Evolutionary conservation across 1,284 basidiomycete species (phyloP).

Genomic region (Papiliotrema terrestris): DNA sequence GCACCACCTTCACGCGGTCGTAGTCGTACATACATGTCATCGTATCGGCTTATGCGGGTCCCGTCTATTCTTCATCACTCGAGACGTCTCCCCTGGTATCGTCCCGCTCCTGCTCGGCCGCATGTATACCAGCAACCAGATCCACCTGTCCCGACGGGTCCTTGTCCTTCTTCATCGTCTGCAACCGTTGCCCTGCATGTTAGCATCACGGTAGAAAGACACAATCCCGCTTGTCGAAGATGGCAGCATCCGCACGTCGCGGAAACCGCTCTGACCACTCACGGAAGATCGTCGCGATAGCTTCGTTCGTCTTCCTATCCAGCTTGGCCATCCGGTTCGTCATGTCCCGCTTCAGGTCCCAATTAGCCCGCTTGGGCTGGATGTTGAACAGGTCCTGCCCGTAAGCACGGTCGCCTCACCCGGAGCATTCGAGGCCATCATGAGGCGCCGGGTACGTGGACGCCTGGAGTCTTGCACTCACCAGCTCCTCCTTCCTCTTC

Average conservation of each 20-base stretch:
- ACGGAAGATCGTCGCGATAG: conserved; percentile 90
- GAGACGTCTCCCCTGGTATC: conserved; percentile 6
- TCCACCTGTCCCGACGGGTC: conserved; percentile 36
- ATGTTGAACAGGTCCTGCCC: conserved; percentile 89
- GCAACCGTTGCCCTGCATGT: conserved; percentile 42
- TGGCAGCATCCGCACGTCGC: not conserved
- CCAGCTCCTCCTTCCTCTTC: conserved; percentile 78
- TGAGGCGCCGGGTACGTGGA: too few relatives aligned
- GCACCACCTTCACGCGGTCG: too few relatives aligned
- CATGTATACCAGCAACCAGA: conserved; percentile 45
- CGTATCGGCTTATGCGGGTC: too few relatives aligned
- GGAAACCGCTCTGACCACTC: conserved; percentile 38
- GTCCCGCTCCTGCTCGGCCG: conserved; percentile 41
- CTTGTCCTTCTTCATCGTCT: conserved; percentile 39
- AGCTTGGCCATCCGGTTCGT: conserved; percentile 82
- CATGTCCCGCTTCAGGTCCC: conserved; percentile 94
- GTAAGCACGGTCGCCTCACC: not conserved
- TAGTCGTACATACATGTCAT: too few relatives aligned
- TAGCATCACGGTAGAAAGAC: not conserved
- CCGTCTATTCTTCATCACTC: conserved; percentile 6
- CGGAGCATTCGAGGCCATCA: too few relatives aligned
- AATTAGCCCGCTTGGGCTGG: conserved; percentile 91
- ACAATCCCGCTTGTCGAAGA: not conserved
- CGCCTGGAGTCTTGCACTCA: conserved; percentile 53
- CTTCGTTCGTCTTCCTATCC: conserved; percentile 85